Evolutionary conservation across 129 eudicot species (phyloP).

Genomic region (Silybum marianum): DNA sequence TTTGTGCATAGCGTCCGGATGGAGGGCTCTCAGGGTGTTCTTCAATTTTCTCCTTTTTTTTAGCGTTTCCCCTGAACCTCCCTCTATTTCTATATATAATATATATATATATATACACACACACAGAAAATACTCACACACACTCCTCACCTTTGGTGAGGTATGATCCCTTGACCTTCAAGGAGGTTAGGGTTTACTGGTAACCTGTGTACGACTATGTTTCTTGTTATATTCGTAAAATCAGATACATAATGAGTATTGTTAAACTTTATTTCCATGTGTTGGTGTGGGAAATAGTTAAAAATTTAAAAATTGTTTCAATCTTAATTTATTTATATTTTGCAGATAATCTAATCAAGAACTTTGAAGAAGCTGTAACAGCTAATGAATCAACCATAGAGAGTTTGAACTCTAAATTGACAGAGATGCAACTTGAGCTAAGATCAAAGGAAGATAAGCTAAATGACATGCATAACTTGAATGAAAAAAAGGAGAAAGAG

Average conservation of each 20-base stretch:
- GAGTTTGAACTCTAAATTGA: constrained; percentile 53
- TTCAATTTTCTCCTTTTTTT: too few relatives aligned
- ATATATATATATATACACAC: too few relatives aligned
- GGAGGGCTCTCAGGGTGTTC: too few relatives aligned
- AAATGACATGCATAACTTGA: constrained; percentile 38
- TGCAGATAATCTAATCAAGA: constrained; percentile 63
- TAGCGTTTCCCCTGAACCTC: too few relatives aligned
- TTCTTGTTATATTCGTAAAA: not conserved
- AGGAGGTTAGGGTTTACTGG: not conserved
- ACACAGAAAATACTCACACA: not conserved
- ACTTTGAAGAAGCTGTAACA: constrained; percentile 64
- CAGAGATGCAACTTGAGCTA: constrained; percentile 52
- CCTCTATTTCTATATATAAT: too few relatives aligned
- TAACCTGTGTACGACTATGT: not conserved
- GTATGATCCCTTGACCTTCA: not conserved
- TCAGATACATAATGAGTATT: not conserved
- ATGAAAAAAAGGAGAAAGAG: constrained; percentile 57
- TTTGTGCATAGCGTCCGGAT: too few relatives aligned
- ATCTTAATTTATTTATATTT: constrained; percentile 20
- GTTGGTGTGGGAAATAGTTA: constrained; percentile 5
- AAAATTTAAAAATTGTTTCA: constrained; percentile 9
- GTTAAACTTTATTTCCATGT: not conserved
- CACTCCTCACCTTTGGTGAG: not conserved
- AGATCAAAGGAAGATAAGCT: constrained; percentile 63
- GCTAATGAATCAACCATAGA: constrained; percentile 47